Evolutionary conservation across 208 protist species (phyloP).

Genomic region (Trypanosoma scelopori): DNA sequence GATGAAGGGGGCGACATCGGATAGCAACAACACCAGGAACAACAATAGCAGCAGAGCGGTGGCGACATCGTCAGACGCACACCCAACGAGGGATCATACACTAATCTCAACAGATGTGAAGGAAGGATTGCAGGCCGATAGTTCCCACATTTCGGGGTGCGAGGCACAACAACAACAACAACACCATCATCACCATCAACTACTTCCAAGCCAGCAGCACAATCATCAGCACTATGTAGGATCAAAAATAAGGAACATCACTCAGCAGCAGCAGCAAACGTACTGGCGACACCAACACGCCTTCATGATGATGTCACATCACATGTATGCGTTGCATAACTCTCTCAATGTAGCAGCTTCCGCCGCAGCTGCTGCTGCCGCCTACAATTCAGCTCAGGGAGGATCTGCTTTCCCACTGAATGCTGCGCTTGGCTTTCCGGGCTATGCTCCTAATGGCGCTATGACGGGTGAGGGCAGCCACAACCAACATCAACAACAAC

Average conservation of each 20-base stretch:
- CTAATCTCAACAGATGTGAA: background rate
- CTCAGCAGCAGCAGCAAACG: conserved; percentile 24
- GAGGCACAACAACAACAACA: conserved; percentile 14
- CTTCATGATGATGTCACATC: conserved; percentile 19
- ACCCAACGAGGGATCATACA: background rate
- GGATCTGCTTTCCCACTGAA: background rate
- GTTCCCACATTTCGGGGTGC: background rate
- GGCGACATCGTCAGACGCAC: background rate
- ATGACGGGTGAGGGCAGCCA: conserved; percentile 1
- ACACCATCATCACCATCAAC: conserved; percentile 21
- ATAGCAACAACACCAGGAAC: conserved; percentile 13
- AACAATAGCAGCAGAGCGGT: background rate
- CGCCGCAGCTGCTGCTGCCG: background rate
- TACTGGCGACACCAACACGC: conserved; percentile 17
- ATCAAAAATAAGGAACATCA: background rate
- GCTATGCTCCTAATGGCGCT: background rate
- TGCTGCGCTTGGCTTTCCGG: background rate
- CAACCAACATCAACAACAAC: conserved; percentile 11
- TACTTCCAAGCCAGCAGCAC: background rate
- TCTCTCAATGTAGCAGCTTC: conserved; percentile 1
- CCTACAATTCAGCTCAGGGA: conserved; percentile 10
- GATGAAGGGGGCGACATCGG: background rate
- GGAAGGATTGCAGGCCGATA: conserved; percentile 1
- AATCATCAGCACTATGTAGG: conserved; percentile 21
- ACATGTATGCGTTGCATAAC: conserved; percentile 13